Evolutionary conservation across 140 eudicot genomes (phyloP), one percentile per base, ranked within the genome.

Genomic region (Flaveria floridana): DNA sequence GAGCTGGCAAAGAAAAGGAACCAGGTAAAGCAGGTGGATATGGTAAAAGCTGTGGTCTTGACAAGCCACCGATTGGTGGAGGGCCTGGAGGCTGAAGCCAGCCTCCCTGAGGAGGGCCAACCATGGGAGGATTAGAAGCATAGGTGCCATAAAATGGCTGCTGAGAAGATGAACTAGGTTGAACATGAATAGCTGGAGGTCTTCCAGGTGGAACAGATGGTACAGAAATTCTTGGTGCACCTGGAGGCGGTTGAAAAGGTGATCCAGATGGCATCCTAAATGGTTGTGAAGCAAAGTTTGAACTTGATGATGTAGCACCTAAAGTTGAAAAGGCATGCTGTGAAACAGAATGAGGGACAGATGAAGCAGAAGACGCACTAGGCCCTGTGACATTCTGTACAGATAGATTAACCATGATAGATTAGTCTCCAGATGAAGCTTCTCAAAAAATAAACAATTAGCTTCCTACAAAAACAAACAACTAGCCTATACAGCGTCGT

Each of bases 61-160:
- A 65, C 48, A 85, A 70, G 51, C 86, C 88, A 72, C 84, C 75
- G 23, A 80, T 64, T 50, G 82, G 89, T 30, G 37, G 37, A 30
- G 37, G 37, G 37, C 37, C 37, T 20, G 85, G 83, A 18, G 91
- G 83, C 82, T 78, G 97, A 84, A 87, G 74, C 99, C 99, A 94
- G 15, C 72, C 82, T 58, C 95, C 94, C 65, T 89, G 99, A 47
- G 89, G 85, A 7, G 86, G 73, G 50, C 85, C 77, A 53, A 58
- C 82, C 78, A 78, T 72, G 59, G 83, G 87, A 75, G 90, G 84
- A 68, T 77, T 76, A 70, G 92, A 70, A 15, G 82, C 79, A 77
- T 83, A 88, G 12, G 80, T 12, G 66, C 70, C 18, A 81, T 72
- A 88, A 57, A 80, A 70, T 62, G 82, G 89, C 37, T 75, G 96